Evolutionary conservation across 2,329 filamentous ascomycete genomes (phyloP), one percentile per base, ranked within the genome.

Genomic region (Coniochaeta sp.): DNA sequence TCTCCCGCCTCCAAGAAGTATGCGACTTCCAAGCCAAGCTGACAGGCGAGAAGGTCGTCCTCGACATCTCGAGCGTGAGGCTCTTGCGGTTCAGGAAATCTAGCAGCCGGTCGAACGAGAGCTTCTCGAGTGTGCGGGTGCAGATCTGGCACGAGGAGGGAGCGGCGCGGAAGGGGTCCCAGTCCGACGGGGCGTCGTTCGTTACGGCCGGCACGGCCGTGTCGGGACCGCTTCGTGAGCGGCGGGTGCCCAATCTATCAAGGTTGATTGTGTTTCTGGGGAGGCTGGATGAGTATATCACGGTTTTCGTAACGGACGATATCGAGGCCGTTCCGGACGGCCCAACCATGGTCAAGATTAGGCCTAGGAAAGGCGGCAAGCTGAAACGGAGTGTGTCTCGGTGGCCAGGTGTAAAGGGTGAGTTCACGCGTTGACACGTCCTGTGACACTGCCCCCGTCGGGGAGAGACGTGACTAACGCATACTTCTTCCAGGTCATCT

Each of bases 141-240:
- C 69, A 70, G 58, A 68, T 70, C 9, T 70, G 69, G 69, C 68
- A 70, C 55, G 69, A 70, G 44, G 62, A 61, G 3, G 63, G 47
- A 24, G 9, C 24, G 6, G 14, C 24, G 22, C 62, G 66, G 26
- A 61, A 59, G n/a, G 55, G 26, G 3, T 33, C 58, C 17, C 64
- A 65, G 57, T 28, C 14, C 2, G 68, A 70, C 24, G 66, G 64
- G 16, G 66, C 67, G 1, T 66, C 63, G 3, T 69, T 70, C 38
- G 66, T 69, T 6, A 70, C 68, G 33, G 68, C 68, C 4, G 68
- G 68, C 8, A 70, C 68, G 19, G 61, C 67, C 7, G 57, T 70
- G 28, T 67, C 65, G 2, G 69, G 69, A 2, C 69, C 69, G 22
- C 61, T 68, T 22, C 57, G 68, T 11, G 67, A 69, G 24, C 57